These are phyloP conservation scores for Wickerhamiella infanticola DNA, from an alignment of 1,139 yeast species.

Conservation along the genomic window DNA sequence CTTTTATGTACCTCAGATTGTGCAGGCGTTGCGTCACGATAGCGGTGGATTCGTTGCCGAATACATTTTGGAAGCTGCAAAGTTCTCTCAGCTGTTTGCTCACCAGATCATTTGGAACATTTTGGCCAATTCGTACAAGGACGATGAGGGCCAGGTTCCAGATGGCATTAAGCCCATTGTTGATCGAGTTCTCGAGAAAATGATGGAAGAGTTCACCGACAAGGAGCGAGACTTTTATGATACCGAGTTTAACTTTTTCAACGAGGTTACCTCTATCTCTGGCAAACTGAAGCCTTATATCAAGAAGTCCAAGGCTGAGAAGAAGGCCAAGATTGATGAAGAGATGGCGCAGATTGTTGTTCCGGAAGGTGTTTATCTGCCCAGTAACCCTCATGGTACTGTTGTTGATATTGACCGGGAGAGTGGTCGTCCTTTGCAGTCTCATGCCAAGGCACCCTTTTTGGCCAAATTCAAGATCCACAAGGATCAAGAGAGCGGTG, in stretches of 20 bases:
- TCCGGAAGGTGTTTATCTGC: slow-evolving; percentile 76
- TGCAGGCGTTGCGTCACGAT: slow-evolving; percentile 79
- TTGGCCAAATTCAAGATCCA: slow-evolving; percentile 87
- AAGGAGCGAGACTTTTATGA: slow-evolving; percentile 56
- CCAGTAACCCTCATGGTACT: slow-evolving; percentile 93
- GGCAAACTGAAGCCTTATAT: slow-evolving; percentile 90
- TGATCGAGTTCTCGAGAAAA: slow-evolving; percentile 53
- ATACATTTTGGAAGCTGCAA: slow-evolving; percentile 83
- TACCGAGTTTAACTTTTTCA: slow-evolving; percentile 76
- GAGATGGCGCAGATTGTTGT: slow-evolving; percentile 76
- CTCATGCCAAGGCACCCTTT: slow-evolving; percentile 98
- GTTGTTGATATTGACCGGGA: slow-evolving; percentile 82
- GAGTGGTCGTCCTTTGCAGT: slow-evolving; percentile 91
- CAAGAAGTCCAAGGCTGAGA: slow-evolving; percentile 88
- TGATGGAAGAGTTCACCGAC: slow-evolving; percentile 46
- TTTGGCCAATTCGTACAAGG: slow-evolving; percentile 83
- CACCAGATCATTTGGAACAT: slow-evolving; percentile 98
- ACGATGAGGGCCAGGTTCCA: slow-evolving; percentile 57
- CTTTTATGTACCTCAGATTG: slow-evolving; percentile 96
- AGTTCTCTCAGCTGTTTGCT: slow-evolving; percentile 78
- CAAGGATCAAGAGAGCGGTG: slow-evolving; percentile 30
- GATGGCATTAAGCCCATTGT: slow-evolving; percentile 73
- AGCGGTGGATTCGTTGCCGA: slow-evolving; percentile 70
- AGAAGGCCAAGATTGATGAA: slow-evolving; percentile 89
- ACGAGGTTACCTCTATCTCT: slow-evolving; percentile 82